A percentile compares a stretch with the other conserved stretches of the same genome.
Evolutionary conservation across 352 stramenopile genomes (phyloP).

Genomic region (Pythium apleroticum): DNA sequence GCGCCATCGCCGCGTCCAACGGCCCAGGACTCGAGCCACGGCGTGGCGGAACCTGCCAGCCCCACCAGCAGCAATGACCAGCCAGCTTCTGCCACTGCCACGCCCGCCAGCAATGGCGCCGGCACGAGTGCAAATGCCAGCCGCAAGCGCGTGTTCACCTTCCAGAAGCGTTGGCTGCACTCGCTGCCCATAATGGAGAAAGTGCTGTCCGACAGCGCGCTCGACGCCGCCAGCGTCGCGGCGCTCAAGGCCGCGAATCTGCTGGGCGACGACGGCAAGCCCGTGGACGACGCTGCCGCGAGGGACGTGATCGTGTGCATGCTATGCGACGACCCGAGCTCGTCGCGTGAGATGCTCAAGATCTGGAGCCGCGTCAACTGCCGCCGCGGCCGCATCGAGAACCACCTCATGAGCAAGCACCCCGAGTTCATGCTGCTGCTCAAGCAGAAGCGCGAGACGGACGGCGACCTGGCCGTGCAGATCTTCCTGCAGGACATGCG

Average conservation of each 20-base stretch:
- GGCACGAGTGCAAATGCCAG: constrained; percentile 6
- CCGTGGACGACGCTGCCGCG: constrained; percentile 23
- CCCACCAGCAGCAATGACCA: background rate
- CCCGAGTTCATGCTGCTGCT: constrained; percentile 80
- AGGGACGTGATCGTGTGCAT: constrained; percentile 74
- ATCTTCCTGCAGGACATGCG: constrained; percentile 80
- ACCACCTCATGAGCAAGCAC: constrained; percentile 78
- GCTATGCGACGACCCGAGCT: constrained; percentile 67
- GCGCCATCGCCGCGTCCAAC: background rate
- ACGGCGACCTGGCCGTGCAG: constrained; percentile 70
- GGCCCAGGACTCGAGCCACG: background rate
- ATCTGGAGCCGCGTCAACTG: constrained; percentile 79
- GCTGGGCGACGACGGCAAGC: constrained; percentile 25
- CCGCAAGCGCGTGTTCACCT: constrained; percentile 78
- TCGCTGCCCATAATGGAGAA: constrained; percentile 80
- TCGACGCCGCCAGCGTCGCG: constrained; percentile 35
- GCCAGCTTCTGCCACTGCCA: background rate
- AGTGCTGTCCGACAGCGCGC: constrained; percentile 39
- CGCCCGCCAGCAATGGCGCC: background rate
- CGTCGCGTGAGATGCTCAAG: constrained; percentile 58
- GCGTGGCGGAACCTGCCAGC: background rate
- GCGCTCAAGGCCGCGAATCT: constrained; percentile 28
- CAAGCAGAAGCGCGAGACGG: constrained; percentile 71
- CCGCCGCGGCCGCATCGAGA: constrained; percentile 74
- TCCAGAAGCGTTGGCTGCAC: constrained; percentile 79